phyloP scores from a whole-genome alignment of 179 eudicot genomes.

The Corrigiola litoralis region DNA sequence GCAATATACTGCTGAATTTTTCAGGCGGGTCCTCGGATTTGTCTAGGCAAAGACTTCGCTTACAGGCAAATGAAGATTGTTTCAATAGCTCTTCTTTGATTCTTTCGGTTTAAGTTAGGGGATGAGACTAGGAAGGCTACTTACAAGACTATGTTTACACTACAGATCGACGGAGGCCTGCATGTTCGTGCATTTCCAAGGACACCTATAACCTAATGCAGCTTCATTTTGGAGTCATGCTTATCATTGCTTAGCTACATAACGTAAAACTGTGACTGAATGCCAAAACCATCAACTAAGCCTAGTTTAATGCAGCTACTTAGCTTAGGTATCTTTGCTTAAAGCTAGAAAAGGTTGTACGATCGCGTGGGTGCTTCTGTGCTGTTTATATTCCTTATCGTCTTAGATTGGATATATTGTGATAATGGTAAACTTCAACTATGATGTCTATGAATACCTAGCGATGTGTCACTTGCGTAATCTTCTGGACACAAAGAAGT shows the following conservation, averaged over 20 bases:
- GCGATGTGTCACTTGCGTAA: no score
- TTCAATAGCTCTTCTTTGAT: constrained; percentile 37
- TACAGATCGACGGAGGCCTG: constrained; percentile 50
- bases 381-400: no score
- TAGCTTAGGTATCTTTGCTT: no score
- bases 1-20: not conserved
- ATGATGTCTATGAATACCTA: no score
- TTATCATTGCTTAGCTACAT: not conserved
- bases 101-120: constrained; percentile 40
- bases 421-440: no score
- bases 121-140: constrained; percentile 35
- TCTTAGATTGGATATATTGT: no score
- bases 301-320: no score
- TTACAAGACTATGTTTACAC: constrained; percentile 54
- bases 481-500: no score
- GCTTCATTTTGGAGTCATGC: not conserved
- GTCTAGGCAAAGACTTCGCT: constrained; percentile 81
- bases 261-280: no score
- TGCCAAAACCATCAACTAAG: not conserved
- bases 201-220: constrained; percentile 1
- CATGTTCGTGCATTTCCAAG: constrained; percentile 32
- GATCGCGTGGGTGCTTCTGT: no score
- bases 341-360: no score
- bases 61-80: constrained; percentile 86
- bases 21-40: constrained; percentile 80